Conservation (phyloP, 345 rosid genomes). For the Erodium maritimum region DNA sequence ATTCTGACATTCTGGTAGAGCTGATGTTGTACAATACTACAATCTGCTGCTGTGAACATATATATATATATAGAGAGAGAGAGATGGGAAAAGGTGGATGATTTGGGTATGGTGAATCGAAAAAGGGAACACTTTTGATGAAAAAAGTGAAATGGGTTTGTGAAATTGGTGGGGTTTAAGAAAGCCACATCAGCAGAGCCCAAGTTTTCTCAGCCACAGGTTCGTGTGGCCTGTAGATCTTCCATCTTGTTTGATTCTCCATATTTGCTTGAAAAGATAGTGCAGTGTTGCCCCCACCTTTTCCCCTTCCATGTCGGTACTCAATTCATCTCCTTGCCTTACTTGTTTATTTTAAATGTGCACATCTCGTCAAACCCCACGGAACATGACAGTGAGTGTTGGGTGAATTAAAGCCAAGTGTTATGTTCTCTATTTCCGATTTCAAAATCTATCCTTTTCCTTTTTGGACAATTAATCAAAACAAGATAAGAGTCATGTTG, state of each 20-base stretch:
- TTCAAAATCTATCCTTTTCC: no score
- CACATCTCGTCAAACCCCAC: neutral
- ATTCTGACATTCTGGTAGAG: conserved; percentile 25
- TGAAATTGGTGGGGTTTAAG: conserved; percentile 1
- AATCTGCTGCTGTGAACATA: no score
- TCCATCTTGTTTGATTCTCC: conserved; percentile 3
- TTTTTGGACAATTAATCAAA: neutral
- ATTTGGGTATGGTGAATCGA: no score
- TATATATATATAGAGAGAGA: no score
- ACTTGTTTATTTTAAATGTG: no score
- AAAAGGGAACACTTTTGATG: neutral
- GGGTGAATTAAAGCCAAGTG: neutral
- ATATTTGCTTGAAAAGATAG: neutral
- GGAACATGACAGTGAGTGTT: neutral
- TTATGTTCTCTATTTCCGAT: neutral
- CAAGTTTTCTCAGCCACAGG: conserved; percentile 35
- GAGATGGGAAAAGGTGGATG: neutral
- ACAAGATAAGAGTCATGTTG: neutral
- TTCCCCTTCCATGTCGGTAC: conserved; percentile 17
- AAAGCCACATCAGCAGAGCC: conserved; percentile 28
- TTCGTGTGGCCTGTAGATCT: conserved; percentile 41
- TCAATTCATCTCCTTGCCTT: neutral
- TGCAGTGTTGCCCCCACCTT: no score
- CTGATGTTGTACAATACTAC: no score
- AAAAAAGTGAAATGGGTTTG: neutral